Percentiles rank a stretch among this genome's conserved stretches.
Evolutionary conservation across 495 filamentous ascomycete species (phyloP).

Genomic region (Lichina pygmaea): DNA sequence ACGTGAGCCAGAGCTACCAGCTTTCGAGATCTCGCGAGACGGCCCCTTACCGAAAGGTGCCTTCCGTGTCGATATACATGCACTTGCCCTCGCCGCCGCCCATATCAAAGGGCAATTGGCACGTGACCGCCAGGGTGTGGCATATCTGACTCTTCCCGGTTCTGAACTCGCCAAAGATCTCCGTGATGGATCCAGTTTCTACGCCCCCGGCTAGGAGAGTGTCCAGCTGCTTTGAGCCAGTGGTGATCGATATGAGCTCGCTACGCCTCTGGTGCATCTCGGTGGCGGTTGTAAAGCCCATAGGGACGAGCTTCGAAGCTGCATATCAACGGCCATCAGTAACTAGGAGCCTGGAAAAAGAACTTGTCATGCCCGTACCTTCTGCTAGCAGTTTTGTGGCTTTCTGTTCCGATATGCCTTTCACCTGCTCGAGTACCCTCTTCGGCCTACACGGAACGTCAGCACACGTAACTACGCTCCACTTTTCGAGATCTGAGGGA

Average conservation of each 20-base stretch:
- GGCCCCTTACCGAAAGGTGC: constrained; percentile 43
- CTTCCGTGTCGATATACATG: constrained; percentile 96
- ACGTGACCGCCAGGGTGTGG: constrained; percentile 94
- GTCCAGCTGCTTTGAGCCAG: constrained; percentile 87
- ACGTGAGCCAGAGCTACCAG: not conserved
- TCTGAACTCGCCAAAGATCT: constrained; percentile 93
- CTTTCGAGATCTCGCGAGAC: not conserved
- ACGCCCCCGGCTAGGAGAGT: constrained; percentile 84
- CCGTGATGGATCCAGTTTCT: constrained; percentile 94
- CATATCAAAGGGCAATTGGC: constrained; percentile 95
- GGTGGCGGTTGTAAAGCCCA: constrained; percentile 98
- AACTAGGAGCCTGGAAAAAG: not conserved
- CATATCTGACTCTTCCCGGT: constrained; percentile 97
- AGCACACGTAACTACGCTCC: not conserved
- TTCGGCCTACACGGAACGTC: constrained; percentile 26
- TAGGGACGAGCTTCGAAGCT: constrained; percentile 89
- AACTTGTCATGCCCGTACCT: constrained; percentile 20
- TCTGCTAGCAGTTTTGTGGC: constrained; percentile 81
- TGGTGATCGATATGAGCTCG: constrained; percentile 92
- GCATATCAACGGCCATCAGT: not conserved
- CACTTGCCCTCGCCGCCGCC: constrained; percentile 96
- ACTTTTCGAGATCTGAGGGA: not conserved
- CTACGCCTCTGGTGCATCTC: constrained; percentile 95
- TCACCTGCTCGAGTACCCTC: constrained; percentile 70
- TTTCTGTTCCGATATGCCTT: constrained; percentile 92